These are phyloP conservation scores for Trichoderma gamsii DNA, from an alignment of 495 filamentous ascomycete genomes.

Conservation along the genomic window DNA sequence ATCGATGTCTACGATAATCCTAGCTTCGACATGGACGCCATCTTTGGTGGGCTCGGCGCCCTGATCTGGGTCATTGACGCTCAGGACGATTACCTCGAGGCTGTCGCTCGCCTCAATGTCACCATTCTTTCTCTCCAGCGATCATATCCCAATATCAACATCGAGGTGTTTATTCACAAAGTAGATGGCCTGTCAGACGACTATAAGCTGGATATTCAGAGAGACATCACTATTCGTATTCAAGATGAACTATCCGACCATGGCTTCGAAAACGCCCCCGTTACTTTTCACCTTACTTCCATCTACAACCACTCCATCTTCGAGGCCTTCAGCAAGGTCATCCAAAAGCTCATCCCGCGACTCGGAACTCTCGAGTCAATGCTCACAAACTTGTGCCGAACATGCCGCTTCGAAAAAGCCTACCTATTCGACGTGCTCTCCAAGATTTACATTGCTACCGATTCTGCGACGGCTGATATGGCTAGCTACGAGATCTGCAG, in stretches of 20 bases:
- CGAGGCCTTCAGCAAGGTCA: conserved; percentile 95
- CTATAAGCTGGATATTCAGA: conserved; percentile 86
- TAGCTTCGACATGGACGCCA: conserved; percentile 74
- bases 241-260: conserved; percentile 91
- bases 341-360: conserved; percentile 93
- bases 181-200: conserved; percentile 92
- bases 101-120: conserved; percentile 74
- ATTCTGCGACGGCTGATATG: conserved; percentile 87
- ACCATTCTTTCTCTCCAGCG: conserved; percentile 84
- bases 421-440: conserved; percentile 94
- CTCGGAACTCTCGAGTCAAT: conserved; percentile 85
- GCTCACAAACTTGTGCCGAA: conserved; percentile 80
- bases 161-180: conserved; percentile 98
- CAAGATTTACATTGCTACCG: conserved; percentile 97
- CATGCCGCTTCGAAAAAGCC: conserved; percentile 91
- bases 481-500: conserved; percentile 94
- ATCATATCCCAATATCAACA: conserved; percentile 83
- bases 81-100: conserved; percentile 92
- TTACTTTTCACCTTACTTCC: conserved; percentile 88
- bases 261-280: conserved; percentile 83
- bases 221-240: conserved; percentile 93
- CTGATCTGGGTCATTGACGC: conserved; percentile 98
- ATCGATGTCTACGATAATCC: conserved; percentile 75
- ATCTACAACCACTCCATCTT: conserved; percentile 99
- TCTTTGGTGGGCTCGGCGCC: conserved; percentile 88